Base-by-base conservation (phyloP, 148 eudicot species). In the Talinum fruticosum region DNA sequence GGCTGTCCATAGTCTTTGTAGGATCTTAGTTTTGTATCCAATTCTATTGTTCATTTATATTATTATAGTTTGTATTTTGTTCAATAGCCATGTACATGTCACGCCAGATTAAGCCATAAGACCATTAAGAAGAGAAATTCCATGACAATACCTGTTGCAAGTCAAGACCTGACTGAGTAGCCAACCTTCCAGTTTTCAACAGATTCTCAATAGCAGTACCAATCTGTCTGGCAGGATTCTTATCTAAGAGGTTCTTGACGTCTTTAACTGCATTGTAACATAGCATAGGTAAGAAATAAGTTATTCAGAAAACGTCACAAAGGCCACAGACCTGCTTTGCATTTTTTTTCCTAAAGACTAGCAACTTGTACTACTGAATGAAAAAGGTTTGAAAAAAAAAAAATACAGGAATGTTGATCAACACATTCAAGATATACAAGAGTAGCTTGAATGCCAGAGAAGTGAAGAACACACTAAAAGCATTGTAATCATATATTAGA, bases 111-210 rank as follows among this genome's bases (percentile, higher is more conserved):
- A 8, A 6, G 53, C 72, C 45, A 70, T 70, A 23, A 13, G 35
- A 41, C 30, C 29, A 21, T 4, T 38, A 61, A 34, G 64, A 29
- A 21, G 10, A 49, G 57, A 80, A 8, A 71, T 35, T 71, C 47
- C 32, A 70, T 61, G 75, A 64, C 13, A 67, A 59, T 88, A 96
- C 99, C 99, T 96, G 97, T 79, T 85, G 96, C 65, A 96, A 83
- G 81, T 96, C 99, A 49, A 96, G 84, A 75, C 93, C 86, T 24
- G 91, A 82, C 73, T 83, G 84, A 51, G 97, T 87, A 75, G 72
- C 83, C 72, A 93, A 75, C 72, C 91, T 88, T 77, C 99, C 99
- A 35, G 99, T 93, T 85, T 96, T 96, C 83, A 96, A 78, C 89
- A 93, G 76, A 76, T 87, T 93, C 61, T 91, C 97, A 51, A 96